These are phyloP conservation scores for Fusarium protoensiforme DNA, from an alignment of 2,329 filamentous ascomycete genomes.

Conservation along the genomic window DNA sequence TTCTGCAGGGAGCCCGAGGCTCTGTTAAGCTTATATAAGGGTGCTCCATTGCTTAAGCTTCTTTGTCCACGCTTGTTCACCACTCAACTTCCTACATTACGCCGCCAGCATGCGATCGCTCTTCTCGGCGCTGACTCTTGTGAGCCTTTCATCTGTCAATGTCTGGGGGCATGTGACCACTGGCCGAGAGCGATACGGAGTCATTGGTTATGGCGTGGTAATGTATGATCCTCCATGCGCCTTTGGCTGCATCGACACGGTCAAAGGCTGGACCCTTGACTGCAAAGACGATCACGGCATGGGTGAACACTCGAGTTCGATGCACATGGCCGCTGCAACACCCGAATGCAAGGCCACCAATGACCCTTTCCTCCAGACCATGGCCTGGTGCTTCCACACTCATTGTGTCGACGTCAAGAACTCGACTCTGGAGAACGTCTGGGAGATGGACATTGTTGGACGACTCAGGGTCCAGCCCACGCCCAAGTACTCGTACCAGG, in stretches of 20 bases:
- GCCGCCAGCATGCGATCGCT: neutral
- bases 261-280: neutral
- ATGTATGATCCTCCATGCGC: neutral
- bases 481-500: conserved; percentile 9
- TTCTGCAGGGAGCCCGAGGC: neutral
- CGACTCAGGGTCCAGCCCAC: neutral
- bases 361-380: conserved; percentile 10
- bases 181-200: neutral
- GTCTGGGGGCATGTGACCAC: neutral
- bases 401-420: neutral
- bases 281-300: neutral
- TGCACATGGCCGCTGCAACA: neutral
- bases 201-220: neutral
- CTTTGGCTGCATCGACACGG: neutral
- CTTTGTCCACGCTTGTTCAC: neutral
- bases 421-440: conserved; percentile 1
- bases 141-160: neutral
- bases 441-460: conserved; percentile 6
- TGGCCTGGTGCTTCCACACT: conserved; percentile 20
- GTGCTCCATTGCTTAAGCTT: neutral
- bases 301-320: neutral
- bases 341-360: conserved; percentile 11
- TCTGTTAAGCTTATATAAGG: neutral
- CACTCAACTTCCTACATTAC: neutral
- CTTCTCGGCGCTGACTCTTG: neutral